Evolutionary conservation across 805 yeast species (phyloP).

Genomic region (Kluyveromyces siamensis): DNA sequence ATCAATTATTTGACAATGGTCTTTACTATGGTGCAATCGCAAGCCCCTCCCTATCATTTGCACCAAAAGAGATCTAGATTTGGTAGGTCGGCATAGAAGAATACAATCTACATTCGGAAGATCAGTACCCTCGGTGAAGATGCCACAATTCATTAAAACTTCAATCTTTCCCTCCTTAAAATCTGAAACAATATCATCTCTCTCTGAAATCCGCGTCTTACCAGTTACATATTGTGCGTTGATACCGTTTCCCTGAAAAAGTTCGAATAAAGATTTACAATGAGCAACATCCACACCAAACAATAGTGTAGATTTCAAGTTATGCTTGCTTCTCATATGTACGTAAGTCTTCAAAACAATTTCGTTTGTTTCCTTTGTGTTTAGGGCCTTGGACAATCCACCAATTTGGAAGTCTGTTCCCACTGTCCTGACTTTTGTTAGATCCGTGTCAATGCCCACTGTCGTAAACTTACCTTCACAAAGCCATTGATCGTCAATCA

Average conservation of each 20-base stretch:
- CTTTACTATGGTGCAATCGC: conserved; percentile 52
- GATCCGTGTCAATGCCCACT: conserved; percentile 40
- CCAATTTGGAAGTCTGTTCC: conserved; percentile 43
- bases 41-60: conserved; percentile 94
- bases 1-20: conserved; percentile 66
- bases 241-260: conserved; percentile 51
- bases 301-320: conserved; percentile 51
- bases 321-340: conserved; percentile 32
- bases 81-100: conserved; percentile 72
- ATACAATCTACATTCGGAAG: conserved; percentile 81
- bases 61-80: conserved; percentile 56
- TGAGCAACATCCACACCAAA: conserved; percentile 75
- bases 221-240: conserved; percentile 68
- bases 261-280: conserved; percentile 41
- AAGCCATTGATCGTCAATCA: conserved; percentile 63
- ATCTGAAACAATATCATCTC: conserved; percentile 44
- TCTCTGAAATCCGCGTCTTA: conserved; percentile 41
- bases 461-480: conserved; percentile 60
- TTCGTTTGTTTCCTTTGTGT: conserved; percentile 44
- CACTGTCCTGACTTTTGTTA: conserved; percentile 27
- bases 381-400: conserved; percentile 46
- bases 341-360: conserved; percentile 46
- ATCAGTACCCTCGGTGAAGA: conserved; percentile 92
- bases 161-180: conserved; percentile 56
- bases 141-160: conserved; percentile 79